Evolutionary conservation across 768 basidiomycete genomes (phyloP).

Genomic region (Tylopilus vinaceipallidus): DNA sequence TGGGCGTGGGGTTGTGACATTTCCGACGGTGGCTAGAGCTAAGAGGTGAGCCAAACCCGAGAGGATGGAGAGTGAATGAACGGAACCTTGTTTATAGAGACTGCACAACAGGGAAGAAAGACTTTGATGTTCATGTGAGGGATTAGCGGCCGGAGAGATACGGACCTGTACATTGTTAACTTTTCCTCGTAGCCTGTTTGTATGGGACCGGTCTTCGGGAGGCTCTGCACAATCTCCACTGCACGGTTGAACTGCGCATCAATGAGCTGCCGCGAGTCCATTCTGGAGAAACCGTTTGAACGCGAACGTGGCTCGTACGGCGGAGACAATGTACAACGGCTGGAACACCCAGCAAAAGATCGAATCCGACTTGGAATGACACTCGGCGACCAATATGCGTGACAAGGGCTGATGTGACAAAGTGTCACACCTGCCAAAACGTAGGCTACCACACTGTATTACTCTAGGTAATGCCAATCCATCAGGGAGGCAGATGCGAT

Average conservation of each 20-base stretch:
- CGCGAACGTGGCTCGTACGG: neutral
- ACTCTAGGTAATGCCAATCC: no score
- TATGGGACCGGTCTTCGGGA: conserved; percentile 93
- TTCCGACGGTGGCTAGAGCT: conserved; percentile 78
- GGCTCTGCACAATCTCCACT: conserved; percentile 88
- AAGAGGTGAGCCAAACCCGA: conserved; percentile 1
- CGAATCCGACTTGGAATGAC: neutral
- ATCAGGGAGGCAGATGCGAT: no score
- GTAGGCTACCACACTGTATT: no score
- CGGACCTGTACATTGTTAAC: conserved; percentile 85
- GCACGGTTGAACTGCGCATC: conserved; percentile 90
- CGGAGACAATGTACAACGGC: neutral
- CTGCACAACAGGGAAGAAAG: conserved; percentile 37
- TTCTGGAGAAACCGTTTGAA: conserved; percentile 20
- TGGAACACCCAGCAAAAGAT: neutral
- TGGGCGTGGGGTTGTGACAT: conserved; percentile 76
- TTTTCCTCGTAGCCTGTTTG: conserved; percentile 97
- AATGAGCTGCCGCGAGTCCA: conserved; percentile 67
- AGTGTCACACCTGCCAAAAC: neutral
- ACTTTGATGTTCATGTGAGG: conserved; percentile 6
- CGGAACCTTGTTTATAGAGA: conserved; percentile 87
- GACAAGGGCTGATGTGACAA: neutral
- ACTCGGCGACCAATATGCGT: no score
- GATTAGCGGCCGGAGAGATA: conserved; percentile 1
- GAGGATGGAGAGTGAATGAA: neutral